Evolutionary conservation across 1,139 yeast genomes (phyloP), one percentile per base, ranked within the genome.

Genomic region (Kazachstania sp.): DNA sequence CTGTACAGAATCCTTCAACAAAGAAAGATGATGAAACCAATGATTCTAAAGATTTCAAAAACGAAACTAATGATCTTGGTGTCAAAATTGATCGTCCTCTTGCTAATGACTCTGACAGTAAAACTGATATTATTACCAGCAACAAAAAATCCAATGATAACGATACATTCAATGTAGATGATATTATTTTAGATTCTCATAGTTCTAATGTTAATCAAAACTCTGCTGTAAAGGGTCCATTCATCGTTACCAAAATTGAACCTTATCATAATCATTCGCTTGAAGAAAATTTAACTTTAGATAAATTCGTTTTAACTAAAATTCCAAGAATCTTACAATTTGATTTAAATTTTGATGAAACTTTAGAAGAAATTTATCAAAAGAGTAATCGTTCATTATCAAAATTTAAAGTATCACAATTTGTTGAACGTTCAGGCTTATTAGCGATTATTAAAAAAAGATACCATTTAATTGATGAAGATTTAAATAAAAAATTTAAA

Each of bases 191-290:
- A 26, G 30, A 26, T 19, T 13, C 34, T 7, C 42, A 39, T 31
- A n/a, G 35, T 28, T 30, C 42, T 4, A 29, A 23, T 18, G 26
- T 20, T 6, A 11, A 31, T 23, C 18, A 37, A 16, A 28, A 43
- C 13, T 29, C 32, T 18, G 12, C 18, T 26, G 36, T 42, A 15
- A 42, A 39, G 55, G 67, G 67, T 3, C 67, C 66, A 18, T 64
- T 61, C 43, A 55, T 61, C 13, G 66, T 64, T 19, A 64, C 67
- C 4, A 63, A 63, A 46, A 62, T 63, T 39, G 63, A 60, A 37
- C 66, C 66, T 6, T 62, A 61, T 39, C 68, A 64, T 49, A 61
- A 60, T 45, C 68, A 64, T 43, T 62, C 68, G 5, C 48, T 63
- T 39, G 64, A 62, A 43, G 54, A 62, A 23, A 64, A 64, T 47